These are phyloP conservation scores for Hanseniaspora nectarophila DNA, from an alignment of 805 yeast species.

Conservation along the genomic window DNA sequence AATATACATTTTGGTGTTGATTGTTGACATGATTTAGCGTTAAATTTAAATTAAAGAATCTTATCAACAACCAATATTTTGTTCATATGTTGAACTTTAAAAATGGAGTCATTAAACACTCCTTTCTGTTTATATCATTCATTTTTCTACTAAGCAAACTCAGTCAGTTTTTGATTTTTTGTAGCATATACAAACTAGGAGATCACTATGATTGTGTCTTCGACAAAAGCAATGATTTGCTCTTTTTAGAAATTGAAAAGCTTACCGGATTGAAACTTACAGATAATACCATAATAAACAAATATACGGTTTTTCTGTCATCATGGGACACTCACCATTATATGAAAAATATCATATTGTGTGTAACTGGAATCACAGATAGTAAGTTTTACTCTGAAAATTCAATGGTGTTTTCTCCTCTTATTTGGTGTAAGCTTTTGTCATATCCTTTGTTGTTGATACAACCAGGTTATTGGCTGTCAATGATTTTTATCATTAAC, in stretches of 20 bases:
- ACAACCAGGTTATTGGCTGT: background rate
- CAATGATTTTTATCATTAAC: background rate
- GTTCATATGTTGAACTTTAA: background rate
- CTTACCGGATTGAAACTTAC: background rate
- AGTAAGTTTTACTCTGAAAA: background rate
- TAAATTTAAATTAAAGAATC: no score
- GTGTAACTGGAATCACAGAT: background rate
- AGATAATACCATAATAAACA: background rate
- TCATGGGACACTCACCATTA: slow-evolving; percentile 14
- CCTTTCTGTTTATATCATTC: background rate
- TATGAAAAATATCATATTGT: background rate
- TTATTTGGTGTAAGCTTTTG: slow-evolving; percentile 1
- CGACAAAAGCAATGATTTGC: slow-evolving; percentile 5
- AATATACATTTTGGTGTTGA: background rate
- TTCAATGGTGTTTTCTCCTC: slow-evolving; percentile 8
- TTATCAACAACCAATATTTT: no score
- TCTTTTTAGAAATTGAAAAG: background rate
- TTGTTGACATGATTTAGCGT: no score
- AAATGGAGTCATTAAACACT: background rate
- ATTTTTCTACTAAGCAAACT: background rate
- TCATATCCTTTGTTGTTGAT: background rate
- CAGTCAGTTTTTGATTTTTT: slow-evolving; percentile 6
- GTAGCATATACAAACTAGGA: background rate
- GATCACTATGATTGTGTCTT: background rate
- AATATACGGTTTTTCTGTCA: background rate